Conservation (phyloP, 257 asterid species). For the Przewalskia tangutica region DNA sequence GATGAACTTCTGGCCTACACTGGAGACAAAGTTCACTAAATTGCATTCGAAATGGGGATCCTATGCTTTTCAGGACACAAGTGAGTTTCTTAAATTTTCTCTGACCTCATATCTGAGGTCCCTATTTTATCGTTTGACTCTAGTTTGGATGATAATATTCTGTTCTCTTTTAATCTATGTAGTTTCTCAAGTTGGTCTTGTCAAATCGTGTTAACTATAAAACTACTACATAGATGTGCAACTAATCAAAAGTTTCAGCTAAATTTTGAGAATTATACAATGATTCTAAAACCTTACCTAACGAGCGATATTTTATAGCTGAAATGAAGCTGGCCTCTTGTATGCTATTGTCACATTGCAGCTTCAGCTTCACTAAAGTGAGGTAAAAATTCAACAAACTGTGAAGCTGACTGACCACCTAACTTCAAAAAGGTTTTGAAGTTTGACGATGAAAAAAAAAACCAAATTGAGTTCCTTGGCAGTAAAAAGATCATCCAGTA, state of each 20-base stretch:
- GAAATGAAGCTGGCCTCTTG: not conserved
- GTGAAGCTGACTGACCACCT: not conserved
- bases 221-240: not conserved
- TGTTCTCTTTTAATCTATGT: not conserved
- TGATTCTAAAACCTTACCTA: not conserved
- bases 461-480: not conserved
- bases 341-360: not conserved
- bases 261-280: not conserved
- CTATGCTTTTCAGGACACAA: slow-evolving; percentile 30
- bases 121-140: not conserved
- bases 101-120: not conserved
- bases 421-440: not conserved
- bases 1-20: slow-evolving; percentile 62
- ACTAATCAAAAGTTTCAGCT: not conserved
- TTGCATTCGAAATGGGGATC: slow-evolving; percentile 53
- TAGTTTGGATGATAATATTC: not conserved
- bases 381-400: not conserved
- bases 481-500: not conserved
- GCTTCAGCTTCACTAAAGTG: not conserved
- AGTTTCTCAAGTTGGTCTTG: not conserved
- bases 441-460: not conserved
- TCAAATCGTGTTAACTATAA: not conserved
- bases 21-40: slow-evolving; percentile 32
- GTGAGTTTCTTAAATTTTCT: slow-evolving; percentile 36
- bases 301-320: not conserved